phyloP scores from a whole-genome alignment of 805 yeast genomes.

The Isabelozyma heimii region DNA sequence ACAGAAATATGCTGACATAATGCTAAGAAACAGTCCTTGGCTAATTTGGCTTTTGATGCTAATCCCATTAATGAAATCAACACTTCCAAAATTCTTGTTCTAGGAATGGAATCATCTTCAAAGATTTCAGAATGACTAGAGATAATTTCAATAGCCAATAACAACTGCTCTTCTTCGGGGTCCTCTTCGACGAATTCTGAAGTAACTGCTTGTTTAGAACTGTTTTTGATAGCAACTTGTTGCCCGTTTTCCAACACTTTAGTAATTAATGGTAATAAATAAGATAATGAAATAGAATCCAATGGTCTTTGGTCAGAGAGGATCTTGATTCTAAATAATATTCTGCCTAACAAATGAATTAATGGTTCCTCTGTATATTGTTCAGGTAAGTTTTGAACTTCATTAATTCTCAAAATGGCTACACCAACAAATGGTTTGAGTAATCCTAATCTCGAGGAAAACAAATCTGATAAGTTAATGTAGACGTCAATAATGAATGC shows the following conservation, averaged over 20 bases:
- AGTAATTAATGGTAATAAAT: slow-evolving; percentile 70
- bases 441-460: slow-evolving; percentile 51
- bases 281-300: slow-evolving; percentile 66
- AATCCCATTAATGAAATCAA: slow-evolving; percentile 65
- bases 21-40: slow-evolving; percentile 79
- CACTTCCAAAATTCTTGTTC: slow-evolving; percentile 59
- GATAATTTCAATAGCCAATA: slow-evolving; percentile 74
- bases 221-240: slow-evolving; percentile 48
- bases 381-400: slow-evolving; percentile 44
- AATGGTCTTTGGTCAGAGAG: slow-evolving; percentile 70
- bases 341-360: slow-evolving; percentile 54
- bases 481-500: slow-evolving; percentile 46
- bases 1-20: slow-evolving; percentile 75
- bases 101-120: slow-evolving; percentile 64
- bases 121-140: slow-evolving; percentile 67
- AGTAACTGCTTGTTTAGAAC: slow-evolving; percentile 49
- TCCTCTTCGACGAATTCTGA: slow-evolving; percentile 78
- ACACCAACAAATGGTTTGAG: slow-evolving; percentile 60
- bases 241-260: slow-evolving; percentile 69
- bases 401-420: slow-evolving; percentile 61
- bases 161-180: slow-evolving; percentile 82
- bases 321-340: slow-evolving; percentile 73
- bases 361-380: slow-evolving; percentile 51
- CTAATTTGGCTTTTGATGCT: slow-evolving; percentile 74
- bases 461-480: slow-evolving; percentile 50